phyloP scores from a whole-genome alignment of 1,284 basidiomycete species.

The Marasmius tenuissimus region DNA sequence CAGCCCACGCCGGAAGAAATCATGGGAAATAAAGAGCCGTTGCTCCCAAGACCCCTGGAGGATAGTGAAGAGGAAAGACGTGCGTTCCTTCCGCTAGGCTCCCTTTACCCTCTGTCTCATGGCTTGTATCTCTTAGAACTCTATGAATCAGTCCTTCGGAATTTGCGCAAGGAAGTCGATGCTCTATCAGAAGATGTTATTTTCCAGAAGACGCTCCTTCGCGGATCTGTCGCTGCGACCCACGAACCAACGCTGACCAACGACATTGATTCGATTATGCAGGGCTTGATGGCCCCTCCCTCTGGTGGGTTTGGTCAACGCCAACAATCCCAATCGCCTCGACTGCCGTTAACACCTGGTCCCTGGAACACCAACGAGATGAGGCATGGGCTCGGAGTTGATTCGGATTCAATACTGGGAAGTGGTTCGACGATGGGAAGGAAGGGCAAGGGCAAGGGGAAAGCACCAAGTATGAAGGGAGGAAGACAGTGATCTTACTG shows the following conservation, averaged over 20 bases:
- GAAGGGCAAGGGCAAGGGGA: neutral
- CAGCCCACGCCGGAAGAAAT: slow-evolving; percentile 45
- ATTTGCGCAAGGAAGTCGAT: slow-evolving; percentile 51
- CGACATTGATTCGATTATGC: slow-evolving; percentile 65
- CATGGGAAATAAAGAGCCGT: slow-evolving; percentile 37
- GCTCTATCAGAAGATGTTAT: slow-evolving; percentile 65
- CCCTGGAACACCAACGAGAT: neutral
- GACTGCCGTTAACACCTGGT: slow-evolving; percentile 2
- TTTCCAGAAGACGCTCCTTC: slow-evolving; percentile 59
- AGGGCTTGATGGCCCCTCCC: slow-evolving; percentile 51
- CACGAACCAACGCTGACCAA: slow-evolving; percentile 52
- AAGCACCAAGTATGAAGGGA: neutral
- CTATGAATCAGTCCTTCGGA: slow-evolving; percentile 47
- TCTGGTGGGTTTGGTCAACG: slow-evolving; percentile 16
- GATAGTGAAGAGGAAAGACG: slow-evolving; percentile 41
- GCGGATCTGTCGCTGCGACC: slow-evolving; percentile 51
- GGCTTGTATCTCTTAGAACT: slow-evolving; percentile 26
- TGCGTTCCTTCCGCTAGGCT: slow-evolving; percentile 25
- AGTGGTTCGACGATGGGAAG: neutral
- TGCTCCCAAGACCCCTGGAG: slow-evolving; percentile 33
- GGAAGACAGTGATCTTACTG: neutral
- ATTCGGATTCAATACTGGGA: neutral
- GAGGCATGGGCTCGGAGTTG: neutral
- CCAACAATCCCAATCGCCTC: slow-evolving; percentile 1
- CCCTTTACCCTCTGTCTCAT: neutral